Base-by-base conservation (phyloP, 768 basidiomycete genomes). In the Glaciozyma antarctica region DNA sequence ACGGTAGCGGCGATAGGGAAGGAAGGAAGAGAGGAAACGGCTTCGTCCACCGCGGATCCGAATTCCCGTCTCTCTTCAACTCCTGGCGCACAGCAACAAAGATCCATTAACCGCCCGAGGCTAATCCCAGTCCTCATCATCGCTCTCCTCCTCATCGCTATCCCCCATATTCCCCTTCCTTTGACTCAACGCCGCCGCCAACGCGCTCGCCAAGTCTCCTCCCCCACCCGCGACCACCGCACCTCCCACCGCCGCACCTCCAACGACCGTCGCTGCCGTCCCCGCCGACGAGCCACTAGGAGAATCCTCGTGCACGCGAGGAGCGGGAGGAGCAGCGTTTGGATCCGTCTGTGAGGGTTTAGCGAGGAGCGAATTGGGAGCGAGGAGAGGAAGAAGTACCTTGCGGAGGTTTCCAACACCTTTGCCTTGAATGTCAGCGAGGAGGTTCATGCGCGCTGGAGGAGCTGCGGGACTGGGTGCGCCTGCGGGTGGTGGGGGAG, bases 81-180 rank as follows among this genome's bases (percentile, higher is more conserved):
- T 32, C 32, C 9, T 32, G n/a, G n/a, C 32, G 32, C 32, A 32
- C 32, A 32, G 32, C 32, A 32, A 4, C 38, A 34, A 5, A 41
- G 13, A 41, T 41, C 38, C 38, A 13, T 41, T 41, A 41, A 34
- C 34, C 34, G 17, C 45, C 45, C 13, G 17, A 15, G n/a, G n/a
- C 47, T 48, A 48, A 52, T 62, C 60, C 57, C 67, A 71, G 60
- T 80, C 79, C 63, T 84, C 85, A 43, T 85, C 84, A 28, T 86
- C 85, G 0, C 86, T 85, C 10, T 87, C 87, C 58, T 87, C 86
- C 68, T 88, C 78, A 58, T 79, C 87, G 72, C 87, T 88, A 70
- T 91, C 89, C 1, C 88, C 90, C 72, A 95, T 78, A 73, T 88
- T 86, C 78, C 88, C 90, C 75, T 89, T 94, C 72, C 91, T 79